Conservation (phyloP, 768 basidiomycete species). For the Lactifluus hygrophoroides region DNA sequence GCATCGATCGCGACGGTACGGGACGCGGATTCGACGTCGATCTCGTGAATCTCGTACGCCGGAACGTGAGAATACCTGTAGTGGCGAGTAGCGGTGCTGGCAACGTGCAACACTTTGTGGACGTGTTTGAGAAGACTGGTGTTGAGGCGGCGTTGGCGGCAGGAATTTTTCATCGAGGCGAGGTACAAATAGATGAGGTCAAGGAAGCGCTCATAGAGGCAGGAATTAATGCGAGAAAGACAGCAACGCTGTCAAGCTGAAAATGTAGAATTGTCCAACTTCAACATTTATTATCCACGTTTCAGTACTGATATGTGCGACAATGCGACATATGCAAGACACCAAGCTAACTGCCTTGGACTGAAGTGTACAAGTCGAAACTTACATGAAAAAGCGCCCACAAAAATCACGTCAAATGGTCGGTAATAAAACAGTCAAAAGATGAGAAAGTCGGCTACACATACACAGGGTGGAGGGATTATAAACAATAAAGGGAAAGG, state of each 20-base stretch:
- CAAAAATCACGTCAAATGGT: neutral
- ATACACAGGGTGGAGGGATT: neutral
- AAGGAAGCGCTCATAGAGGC: slow-evolving; percentile 48
- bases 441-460: slow-evolving; percentile 9
- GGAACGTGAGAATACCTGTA: slow-evolving; percentile 78
- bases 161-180: slow-evolving; percentile 90
- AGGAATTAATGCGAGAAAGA: slow-evolving; percentile 41
- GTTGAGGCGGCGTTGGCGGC: slow-evolving; percentile 93
- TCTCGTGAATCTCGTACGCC: slow-evolving; percentile 67
- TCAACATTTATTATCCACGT: too few relatives aligned
- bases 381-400: slow-evolving; percentile 14
- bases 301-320: slow-evolving; percentile 15
- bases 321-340: slow-evolving; percentile 11
- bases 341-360: slow-evolving; percentile 6
- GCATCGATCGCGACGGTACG: slow-evolving; percentile 93
- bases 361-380: slow-evolving; percentile 16
- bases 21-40: slow-evolving; percentile 88
- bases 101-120: slow-evolving; percentile 68
- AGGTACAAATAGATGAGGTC: slow-evolving; percentile 77
- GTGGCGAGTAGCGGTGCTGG: slow-evolving; percentile 96
- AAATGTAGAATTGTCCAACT: neutral
- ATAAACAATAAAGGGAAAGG: neutral
- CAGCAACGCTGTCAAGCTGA: neutral
- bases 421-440: slow-evolving; percentile 5
- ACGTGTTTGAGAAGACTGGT: slow-evolving; percentile 70